Conservation (phyloP, 208 protist species). For the Leishmania arabica region DNA sequence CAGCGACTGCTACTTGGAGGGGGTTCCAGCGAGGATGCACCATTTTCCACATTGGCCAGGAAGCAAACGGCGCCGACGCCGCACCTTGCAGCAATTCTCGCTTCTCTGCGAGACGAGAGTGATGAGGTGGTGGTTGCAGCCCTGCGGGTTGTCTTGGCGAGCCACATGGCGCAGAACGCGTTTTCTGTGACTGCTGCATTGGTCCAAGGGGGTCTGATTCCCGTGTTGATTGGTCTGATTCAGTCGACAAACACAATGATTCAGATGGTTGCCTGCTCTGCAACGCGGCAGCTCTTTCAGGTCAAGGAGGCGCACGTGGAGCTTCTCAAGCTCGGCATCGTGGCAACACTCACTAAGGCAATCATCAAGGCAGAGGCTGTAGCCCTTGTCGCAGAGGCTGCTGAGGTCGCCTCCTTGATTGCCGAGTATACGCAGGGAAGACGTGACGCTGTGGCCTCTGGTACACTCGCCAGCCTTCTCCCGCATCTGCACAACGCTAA, state of each 20-base stretch:
- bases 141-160: constrained; percentile 61
- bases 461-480: constrained; percentile 46
- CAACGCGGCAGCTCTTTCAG: constrained; percentile 54
- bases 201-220: constrained; percentile 45
- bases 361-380: constrained; percentile 45
- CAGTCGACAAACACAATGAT: constrained; percentile 38
- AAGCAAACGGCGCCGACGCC: constrained; percentile 8
- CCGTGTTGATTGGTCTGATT: constrained; percentile 43
- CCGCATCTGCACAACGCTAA: constrained; percentile 65
- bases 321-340: constrained; percentile 45
- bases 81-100: constrained; percentile 37
- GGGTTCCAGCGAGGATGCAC: not conserved
- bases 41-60: constrained; percentile 20
- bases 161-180: constrained; percentile 62
- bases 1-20: constrained; percentile 47
- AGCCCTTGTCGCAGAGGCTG: constrained; percentile 53
- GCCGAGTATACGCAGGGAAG: constrained; percentile 60
- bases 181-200: constrained; percentile 58
- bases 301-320: constrained; percentile 78
- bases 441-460: constrained; percentile 48
- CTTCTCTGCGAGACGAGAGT: constrained; percentile 44
- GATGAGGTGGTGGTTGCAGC: constrained; percentile 63
- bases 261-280: constrained; percentile 57
- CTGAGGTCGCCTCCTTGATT: constrained; percentile 59
- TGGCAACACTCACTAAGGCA: constrained; percentile 47